Conservation (phyloP, 2,329 filamentous ascomycete genomes). For the Neoascochyta sp. region DNA sequence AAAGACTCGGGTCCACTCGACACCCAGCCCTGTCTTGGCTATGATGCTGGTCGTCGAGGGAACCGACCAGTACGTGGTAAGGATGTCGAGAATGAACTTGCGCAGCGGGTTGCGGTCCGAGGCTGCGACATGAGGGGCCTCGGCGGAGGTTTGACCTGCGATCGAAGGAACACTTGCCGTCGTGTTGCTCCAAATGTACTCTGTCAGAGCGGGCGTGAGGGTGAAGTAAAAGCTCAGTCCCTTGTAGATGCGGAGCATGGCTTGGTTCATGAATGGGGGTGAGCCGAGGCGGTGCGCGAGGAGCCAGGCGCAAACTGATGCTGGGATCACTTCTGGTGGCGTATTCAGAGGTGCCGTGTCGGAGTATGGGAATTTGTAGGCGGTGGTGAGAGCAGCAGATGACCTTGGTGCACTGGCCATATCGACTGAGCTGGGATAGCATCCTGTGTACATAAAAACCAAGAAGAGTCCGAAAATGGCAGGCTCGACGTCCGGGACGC, state of each 20-base stretch:
- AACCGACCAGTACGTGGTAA: slow-evolving; percentile 10
- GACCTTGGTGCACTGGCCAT: background rate
- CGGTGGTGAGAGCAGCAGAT: too few relatives aligned
- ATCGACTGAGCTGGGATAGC: slow-evolving; percentile 12
- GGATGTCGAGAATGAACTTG: slow-evolving; percentile 10
- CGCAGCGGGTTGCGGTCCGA: slow-evolving; percentile 7
- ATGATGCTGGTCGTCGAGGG: slow-evolving; percentile 1
- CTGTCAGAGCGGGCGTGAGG: slow-evolving; percentile 11
- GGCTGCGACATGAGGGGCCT: background rate
- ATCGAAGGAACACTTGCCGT: background rate
- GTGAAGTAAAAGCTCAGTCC: slow-evolving; percentile 9
- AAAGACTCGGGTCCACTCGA: slow-evolving; percentile 11
- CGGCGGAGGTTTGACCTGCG: too few relatives aligned
- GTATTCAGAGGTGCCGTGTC: background rate
- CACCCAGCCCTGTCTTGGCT: slow-evolving; percentile 1
- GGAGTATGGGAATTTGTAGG: too few relatives aligned
- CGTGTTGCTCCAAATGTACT: slow-evolving; percentile 9
- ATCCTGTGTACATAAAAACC: slow-evolving; percentile 18
- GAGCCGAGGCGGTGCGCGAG: slow-evolving; percentile 12
- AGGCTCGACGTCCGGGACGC: slow-evolving; percentile 8
- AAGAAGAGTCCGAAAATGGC: slow-evolving; percentile 19
- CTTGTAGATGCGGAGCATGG: slow-evolving; percentile 8
- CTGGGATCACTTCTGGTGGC: slow-evolving; percentile 1
- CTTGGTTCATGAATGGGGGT: slow-evolving; percentile 12
- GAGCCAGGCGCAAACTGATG: slow-evolving; percentile 15